phyloP scores from a whole-genome alignment of 805 yeast species.

The Nakazawaea ishiwadae region DNA sequence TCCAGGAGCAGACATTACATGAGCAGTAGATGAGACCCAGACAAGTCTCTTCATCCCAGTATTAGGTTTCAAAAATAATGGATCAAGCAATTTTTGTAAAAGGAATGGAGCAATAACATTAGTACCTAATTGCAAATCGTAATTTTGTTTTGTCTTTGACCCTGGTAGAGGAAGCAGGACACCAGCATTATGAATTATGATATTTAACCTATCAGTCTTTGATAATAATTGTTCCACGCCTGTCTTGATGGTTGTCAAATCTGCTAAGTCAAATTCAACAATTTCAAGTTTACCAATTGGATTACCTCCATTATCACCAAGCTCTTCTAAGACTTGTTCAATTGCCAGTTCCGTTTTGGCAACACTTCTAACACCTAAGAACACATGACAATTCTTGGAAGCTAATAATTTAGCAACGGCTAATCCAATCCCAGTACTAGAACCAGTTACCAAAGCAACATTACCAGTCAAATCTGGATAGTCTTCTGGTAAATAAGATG shows the following conservation, averaged over 20 bases:
- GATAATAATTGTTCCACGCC: conserved; percentile 28
- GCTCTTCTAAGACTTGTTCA: conserved; percentile 20
- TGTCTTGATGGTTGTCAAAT: conserved; percentile 35
- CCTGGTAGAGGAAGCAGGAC: conserved; percentile 36
- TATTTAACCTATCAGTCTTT: conserved; percentile 26
- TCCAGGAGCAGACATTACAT: conserved; percentile 20
- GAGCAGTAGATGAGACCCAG: conserved; percentile 40
- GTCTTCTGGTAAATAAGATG: conserved; percentile 40
- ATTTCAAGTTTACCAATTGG: conserved; percentile 19
- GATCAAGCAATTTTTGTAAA: conserved; percentile 34
- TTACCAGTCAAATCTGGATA: conserved; percentile 34
- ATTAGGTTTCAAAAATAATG: conserved; percentile 28
- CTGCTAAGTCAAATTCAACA: conserved; percentile 32
- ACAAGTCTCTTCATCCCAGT: conserved; percentile 29
- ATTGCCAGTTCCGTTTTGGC: conserved; percentile 11
- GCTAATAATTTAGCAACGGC: conserved; percentile 20
- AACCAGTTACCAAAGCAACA: conserved; percentile 36
- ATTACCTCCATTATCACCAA: conserved; percentile 13
- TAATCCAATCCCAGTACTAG: conserved; percentile 31
- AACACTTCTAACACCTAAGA: neutral
- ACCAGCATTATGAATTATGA: conserved; percentile 40
- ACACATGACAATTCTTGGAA: neutral
- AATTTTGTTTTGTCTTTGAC: conserved; percentile 36
- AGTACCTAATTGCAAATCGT: conserved; percentile 41
- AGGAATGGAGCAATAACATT: conserved; percentile 44